Evolutionary conservation across 2,329 filamentous ascomycete genomes (phyloP), one percentile per base, ranked within the genome.

Genomic region (Aspergillus clavatus): DNA sequence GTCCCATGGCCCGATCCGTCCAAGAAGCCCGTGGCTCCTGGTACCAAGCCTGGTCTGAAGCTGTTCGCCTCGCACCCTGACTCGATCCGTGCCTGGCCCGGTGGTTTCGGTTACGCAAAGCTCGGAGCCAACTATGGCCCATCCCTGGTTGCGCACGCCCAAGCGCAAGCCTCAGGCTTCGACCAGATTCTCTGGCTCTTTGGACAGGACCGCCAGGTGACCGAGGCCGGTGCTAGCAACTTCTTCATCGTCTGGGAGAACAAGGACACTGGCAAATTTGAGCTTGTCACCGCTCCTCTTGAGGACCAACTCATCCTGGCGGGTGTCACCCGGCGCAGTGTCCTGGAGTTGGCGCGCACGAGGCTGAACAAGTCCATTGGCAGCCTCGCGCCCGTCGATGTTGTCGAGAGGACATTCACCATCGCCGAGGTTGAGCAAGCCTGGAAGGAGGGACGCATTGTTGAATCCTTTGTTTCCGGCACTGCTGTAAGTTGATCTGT

Each of bases 151-250:
- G 87, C 88, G 3, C 89, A 89, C 39, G 77, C 78, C 14, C 86
- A 90, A 66, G 90, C 90, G 3, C 74, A 82, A 45, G 73, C 72
- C 8, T 72, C 79, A 31, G 90, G 91, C 0, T 96, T 82, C 69
- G 81, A 91, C 62, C 91, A 96, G 76, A 85, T 96, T 45, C 78
- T 96, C n/a, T 96, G 90, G 90, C 77, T 96, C 40, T 93, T 95
- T 60, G 89, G 89, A 1, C 68, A 80, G 31, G 77, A 91, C 56
- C 80, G 80, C 42, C 80, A 81, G 62, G 89, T 94, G 52, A 96
- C 90, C 2, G 90, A 96, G 73, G 90, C 90, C 2, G 90, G 90
- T 4, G 90, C 89, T 10, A 87, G 82, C 60, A 96, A 96, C 71
- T 95, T 95, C 72, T 95, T 96, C 61, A 75, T 95, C 6, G 74